These are phyloP conservation scores for Cytospora leucostoma DNA, from an alignment of 2,329 filamentous ascomycete genomes.

Conservation along the genomic window DNA sequence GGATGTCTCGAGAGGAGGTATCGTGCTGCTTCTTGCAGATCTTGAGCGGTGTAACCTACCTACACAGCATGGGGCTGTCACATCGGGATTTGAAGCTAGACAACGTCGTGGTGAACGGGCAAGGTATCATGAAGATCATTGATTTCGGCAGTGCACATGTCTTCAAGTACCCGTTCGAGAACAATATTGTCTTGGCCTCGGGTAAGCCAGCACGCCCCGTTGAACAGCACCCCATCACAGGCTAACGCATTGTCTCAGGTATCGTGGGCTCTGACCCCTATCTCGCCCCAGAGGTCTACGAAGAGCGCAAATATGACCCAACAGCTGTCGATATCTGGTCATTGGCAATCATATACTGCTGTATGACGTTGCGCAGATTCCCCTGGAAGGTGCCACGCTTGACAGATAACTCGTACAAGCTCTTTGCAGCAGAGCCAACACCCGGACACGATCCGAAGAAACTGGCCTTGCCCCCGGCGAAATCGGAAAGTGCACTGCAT, in stretches of 20 bases:
- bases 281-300: conserved; percentile 94
- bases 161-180: conserved; percentile 96
- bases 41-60: conserved; percentile 87
- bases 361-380: conserved; percentile 93
- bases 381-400: conserved; percentile 94
- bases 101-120: conserved; percentile 95
- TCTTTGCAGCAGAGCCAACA: conserved; percentile 85
- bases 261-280: conserved; percentile 89
- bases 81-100: conserved; percentile 96
- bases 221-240: neutral
- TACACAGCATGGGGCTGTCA: conserved; percentile 92
- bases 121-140: conserved; percentile 98
- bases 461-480: conserved; percentile 49
- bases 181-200: conserved; percentile 75
- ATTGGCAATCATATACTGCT: conserved; percentile 96
- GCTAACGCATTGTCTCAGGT: conserved; percentile 41
- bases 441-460: conserved; percentile 66
- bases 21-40: conserved; percentile 93
- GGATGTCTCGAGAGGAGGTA: conserved; percentile 90
- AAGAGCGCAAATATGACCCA: conserved; percentile 89
- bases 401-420: conserved; percentile 91
- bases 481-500: conserved; percentile 47
- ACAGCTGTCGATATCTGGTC: conserved; percentile 97
- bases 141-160: conserved; percentile 98
- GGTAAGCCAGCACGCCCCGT: conserved; percentile 55